These are phyloP conservation scores for Chrysosporium queenslandicum DNA, from an alignment of 2,329 filamentous ascomycete species.

Conservation along the genomic window DNA sequence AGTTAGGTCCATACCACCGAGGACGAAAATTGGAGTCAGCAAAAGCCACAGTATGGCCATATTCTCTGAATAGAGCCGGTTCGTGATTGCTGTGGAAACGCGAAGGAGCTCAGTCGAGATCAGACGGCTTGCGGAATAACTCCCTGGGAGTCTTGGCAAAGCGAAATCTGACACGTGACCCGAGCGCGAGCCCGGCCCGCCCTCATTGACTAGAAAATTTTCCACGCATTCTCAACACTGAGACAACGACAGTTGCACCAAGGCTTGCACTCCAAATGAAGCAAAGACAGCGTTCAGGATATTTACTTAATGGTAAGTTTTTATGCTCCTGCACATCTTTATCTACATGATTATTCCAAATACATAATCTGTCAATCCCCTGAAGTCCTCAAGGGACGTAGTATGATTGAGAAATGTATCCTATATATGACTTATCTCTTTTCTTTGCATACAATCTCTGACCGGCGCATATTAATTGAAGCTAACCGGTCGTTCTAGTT, in stretches of 20 bases:
- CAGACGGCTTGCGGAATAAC: too few relatives aligned
- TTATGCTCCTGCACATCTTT: not conserved
- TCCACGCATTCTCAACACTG: too few relatives aligned
- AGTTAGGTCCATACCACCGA: slow-evolving; percentile 8
- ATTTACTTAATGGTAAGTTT: slow-evolving; percentile 9
- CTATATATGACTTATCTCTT: slow-evolving; percentile 16
- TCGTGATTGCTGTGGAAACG: too few relatives aligned
- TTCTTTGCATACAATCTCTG: slow-evolving; percentile 4
- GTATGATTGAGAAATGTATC: slow-evolving; percentile 35
- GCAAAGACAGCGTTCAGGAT: too few relatives aligned
- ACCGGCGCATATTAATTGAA: not conserved
- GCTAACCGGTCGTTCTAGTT: not conserved
- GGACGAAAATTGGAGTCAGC: slow-evolving; percentile 1
- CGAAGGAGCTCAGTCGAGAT: too few relatives aligned
- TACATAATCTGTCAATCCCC: slow-evolving; percentile 75
- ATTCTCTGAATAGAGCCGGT: not conserved
- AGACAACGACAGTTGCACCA: too few relatives aligned
- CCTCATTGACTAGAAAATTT: too few relatives aligned
- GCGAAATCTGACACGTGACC: too few relatives aligned
- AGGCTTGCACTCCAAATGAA: too few relatives aligned
- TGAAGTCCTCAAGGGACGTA: slow-evolving; percentile 44
- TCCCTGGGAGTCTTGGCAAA: too few relatives aligned
- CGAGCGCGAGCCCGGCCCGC: too few relatives aligned
- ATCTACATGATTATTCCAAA: slow-evolving; percentile 54
- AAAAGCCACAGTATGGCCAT: slow-evolving; percentile 11